phyloP scores from a whole-genome alignment of 768 basidiomycete genomes.

The Cyclocybe aegerita region DNA sequence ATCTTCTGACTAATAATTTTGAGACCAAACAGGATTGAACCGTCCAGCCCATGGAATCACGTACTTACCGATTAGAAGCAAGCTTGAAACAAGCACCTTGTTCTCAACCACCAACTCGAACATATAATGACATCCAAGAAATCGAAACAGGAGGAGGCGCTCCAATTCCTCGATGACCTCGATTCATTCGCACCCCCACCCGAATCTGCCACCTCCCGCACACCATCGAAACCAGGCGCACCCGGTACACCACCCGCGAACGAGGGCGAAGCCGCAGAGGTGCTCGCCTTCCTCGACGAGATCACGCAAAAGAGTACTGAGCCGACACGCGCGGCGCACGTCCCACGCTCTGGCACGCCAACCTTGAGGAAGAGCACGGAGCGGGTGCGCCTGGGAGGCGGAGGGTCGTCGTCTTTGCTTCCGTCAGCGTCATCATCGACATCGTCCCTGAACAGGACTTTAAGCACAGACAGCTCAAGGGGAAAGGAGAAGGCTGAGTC shows the following conservation, averaged over 20 bases:
- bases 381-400: slow-evolving; percentile 62
- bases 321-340: slow-evolving; percentile 58
- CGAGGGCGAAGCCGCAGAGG: slow-evolving; percentile 72
- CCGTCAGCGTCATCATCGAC: slow-evolving; percentile 46
- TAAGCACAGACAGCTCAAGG: slow-evolving; percentile 23
- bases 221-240: slow-evolving; percentile 9
- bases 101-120: not conserved
- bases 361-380: slow-evolving; percentile 74
- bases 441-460: slow-evolving; percentile 32
- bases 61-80: not conserved
- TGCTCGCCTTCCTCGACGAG: slow-evolving; percentile 91
- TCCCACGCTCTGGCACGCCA: slow-evolving; percentile 68
- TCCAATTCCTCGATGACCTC: slow-evolving; percentile 92
- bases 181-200: slow-evolving; percentile 64
- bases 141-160: slow-evolving; percentile 85
- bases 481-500: slow-evolving; percentile 18
- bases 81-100: not conserved
- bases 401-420: slow-evolving; percentile 34
- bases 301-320: slow-evolving; percentile 90
- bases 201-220: slow-evolving; percentile 4
- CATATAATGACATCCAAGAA: slow-evolving; percentile 48
- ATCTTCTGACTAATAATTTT: not conserved
- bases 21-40: too few relatives aligned
- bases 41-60: not conserved
- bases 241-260: slow-evolving; percentile 27